These are phyloP conservation scores for Bretschneidera sinensis DNA, from an alignment of 345 rosid genomes.

Conservation along the genomic window DNA sequence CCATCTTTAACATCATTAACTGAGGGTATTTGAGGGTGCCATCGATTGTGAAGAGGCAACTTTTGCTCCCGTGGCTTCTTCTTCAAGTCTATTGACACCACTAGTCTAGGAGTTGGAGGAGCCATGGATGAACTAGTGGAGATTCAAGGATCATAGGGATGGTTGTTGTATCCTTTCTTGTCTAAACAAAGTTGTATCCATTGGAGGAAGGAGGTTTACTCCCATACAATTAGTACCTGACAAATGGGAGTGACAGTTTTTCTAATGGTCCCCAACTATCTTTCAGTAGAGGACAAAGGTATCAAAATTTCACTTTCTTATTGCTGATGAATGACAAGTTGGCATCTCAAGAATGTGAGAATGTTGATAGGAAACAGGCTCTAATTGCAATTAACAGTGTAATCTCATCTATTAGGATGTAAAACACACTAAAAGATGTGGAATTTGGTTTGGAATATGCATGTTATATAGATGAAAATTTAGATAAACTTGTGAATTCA, in stretches of 20 bases:
- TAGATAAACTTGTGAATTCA: no score
- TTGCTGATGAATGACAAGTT: no score
- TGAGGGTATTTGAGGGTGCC: slow-evolving; percentile 74
- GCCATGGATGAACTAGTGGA: slow-evolving; percentile 31
- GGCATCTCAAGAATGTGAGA: no score
- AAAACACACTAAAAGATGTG: no score
- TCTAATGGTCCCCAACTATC: slow-evolving; percentile 15
- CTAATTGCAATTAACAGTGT: no score
- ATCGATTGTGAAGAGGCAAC: slow-evolving; percentile 61
- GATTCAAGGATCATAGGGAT: background rate
- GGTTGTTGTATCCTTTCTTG: slow-evolving; percentile 1
- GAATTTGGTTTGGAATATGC: no score
- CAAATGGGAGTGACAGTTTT: slow-evolving; percentile 19
- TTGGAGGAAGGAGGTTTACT: slow-evolving; percentile 4
- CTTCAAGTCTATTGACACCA: slow-evolving; percentile 55
- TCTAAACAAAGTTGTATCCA: slow-evolving; percentile 7
- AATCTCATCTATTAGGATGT: no score
- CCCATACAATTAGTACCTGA: slow-evolving; percentile 3
- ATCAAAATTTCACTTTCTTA: no score
- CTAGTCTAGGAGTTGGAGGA: slow-evolving; percentile 49
- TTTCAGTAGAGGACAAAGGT: no score
- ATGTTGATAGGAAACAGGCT: no score
- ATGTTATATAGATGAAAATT: no score
- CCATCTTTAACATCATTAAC: slow-evolving; percentile 40
- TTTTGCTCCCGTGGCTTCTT: slow-evolving; percentile 69